Percentiles rank a stretch among this genome's conserved stretches.
Evolutionary conservation across 1,284 basidiomycete species (phyloP).

Genomic region (Pascua sp.): DNA sequence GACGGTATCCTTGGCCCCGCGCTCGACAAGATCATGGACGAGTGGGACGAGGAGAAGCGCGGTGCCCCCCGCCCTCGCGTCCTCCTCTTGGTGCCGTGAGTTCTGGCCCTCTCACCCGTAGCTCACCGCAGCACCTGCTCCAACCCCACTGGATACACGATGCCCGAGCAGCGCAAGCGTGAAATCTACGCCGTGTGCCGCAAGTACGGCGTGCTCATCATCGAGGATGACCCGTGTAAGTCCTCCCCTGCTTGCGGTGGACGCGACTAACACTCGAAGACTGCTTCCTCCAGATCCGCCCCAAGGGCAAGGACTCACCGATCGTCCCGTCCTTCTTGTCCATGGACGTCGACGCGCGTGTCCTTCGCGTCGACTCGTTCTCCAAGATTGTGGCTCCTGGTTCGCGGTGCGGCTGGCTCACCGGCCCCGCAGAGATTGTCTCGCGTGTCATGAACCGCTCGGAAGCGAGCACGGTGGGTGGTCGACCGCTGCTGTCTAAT

Average conservation of each 20-base stretch:
- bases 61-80: slow-evolving; percentile 56
- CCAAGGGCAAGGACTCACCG: slow-evolving; percentile 47
- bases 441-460: slow-evolving; percentile 33
- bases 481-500: too few species aligned
- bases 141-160: slow-evolving; percentile 72
- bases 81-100: slow-evolving; percentile 35
- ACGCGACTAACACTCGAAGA: slow-evolving; percentile 43
- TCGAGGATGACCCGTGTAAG: slow-evolving; percentile 64
- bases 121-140: slow-evolving; percentile 50
- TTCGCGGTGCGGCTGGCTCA: slow-evolving; percentile 69
- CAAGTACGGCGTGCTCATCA: slow-evolving; percentile 66
- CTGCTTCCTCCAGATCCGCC: slow-evolving; percentile 34
- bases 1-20: slow-evolving; percentile 63
- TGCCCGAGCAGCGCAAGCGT: slow-evolving; percentile 61
- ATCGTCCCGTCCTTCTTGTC: slow-evolving; percentile 29
- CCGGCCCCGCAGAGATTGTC: slow-evolving; percentile 43
- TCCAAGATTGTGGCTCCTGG: slow-evolving; percentile 78
- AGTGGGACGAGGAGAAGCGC: slow-evolving; percentile 61
- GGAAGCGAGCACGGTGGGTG: slow-evolving; percentile 34
- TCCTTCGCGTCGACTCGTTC: slow-evolving; percentile 73
- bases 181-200: slow-evolving; percentile 71
- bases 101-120: background rate
- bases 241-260: slow-evolving; percentile 57
- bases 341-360: slow-evolving; percentile 72
- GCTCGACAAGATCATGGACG: slow-evolving; percentile 58